Conservation (phyloP, 2,329 filamentous ascomycete genomes). For the Diaporthe sp. region DNA sequence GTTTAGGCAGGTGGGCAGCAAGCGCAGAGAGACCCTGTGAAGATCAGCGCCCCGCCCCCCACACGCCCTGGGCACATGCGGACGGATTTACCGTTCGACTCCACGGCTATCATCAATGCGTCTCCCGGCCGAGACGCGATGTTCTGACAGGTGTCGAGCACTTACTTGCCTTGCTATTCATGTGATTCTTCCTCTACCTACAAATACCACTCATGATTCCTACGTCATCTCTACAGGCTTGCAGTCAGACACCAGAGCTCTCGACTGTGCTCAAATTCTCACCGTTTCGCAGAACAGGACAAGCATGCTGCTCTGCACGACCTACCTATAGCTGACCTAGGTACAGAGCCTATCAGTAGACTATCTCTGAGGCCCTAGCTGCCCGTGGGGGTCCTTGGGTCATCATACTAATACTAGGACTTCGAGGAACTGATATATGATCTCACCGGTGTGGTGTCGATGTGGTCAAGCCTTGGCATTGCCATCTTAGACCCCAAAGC, state of each 20-base stretch:
- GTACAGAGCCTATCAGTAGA: not conserved
- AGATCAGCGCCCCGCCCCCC: conserved; percentile 28
- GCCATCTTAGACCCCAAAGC: not conserved
- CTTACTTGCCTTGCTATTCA: not conserved
- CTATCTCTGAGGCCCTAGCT: not conserved
- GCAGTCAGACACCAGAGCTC: not conserved
- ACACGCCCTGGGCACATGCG: conserved; percentile 21
- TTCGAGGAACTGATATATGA: not conserved
- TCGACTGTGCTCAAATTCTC: not conserved
- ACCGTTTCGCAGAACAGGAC: not conserved
- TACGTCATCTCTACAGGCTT: not conserved
- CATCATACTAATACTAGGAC: not conserved
- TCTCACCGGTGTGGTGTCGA: not conserved
- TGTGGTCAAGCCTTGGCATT: not conserved
- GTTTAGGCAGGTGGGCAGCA: conserved; percentile 4
- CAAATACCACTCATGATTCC: not conserved
- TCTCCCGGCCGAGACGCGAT: not conserved
- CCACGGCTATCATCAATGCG: conserved; percentile 20
- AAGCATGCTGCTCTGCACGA: not conserved
- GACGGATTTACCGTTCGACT: conserved; percentile 1
- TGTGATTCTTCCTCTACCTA: not conserved
- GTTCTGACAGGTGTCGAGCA: not conserved
- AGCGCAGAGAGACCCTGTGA: conserved; percentile 5
- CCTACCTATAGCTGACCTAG: not conserved
- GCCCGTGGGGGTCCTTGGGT: conserved; percentile 8